phyloP scores from a whole-genome alignment of 768 basidiomycete genomes.

The Suillus spraguei region DNA sequence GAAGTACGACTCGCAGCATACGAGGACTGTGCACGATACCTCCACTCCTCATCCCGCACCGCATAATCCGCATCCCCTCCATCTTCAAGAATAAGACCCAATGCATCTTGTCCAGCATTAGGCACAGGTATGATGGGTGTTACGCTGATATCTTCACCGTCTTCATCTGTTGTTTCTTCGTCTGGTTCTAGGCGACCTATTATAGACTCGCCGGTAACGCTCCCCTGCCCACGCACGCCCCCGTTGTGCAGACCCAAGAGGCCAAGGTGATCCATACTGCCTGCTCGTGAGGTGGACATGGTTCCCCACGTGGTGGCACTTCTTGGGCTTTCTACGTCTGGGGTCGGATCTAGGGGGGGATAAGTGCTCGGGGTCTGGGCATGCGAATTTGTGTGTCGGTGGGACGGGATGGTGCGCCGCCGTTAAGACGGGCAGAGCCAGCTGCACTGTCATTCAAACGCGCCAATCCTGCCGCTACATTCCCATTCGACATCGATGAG shows the following conservation, averaged over 20 bases:
- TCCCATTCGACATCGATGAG: slow-evolving; percentile 16
- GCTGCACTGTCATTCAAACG: slow-evolving; percentile 17
- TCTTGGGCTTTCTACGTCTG: slow-evolving; percentile 30
- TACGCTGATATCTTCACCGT: slow-evolving; percentile 15
- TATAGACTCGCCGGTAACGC: slow-evolving; percentile 20
- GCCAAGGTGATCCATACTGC: slow-evolving; percentile 32
- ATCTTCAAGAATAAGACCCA: slow-evolving; percentile 37
- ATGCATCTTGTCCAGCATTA: slow-evolving; percentile 22
- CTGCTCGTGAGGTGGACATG: slow-evolving; percentile 24
- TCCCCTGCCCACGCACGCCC: slow-evolving; percentile 29
- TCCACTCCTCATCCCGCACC: slow-evolving; percentile 10
- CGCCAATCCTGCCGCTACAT: slow-evolving; percentile 8
- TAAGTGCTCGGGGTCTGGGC: slow-evolving; percentile 5
- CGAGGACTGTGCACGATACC: slow-evolving; percentile 16
- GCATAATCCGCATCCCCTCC: slow-evolving; percentile 20
- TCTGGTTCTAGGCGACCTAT: slow-evolving; percentile 20
- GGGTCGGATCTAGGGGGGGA: slow-evolving; percentile 16
- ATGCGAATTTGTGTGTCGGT: neutral
- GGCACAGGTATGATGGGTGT: slow-evolving; percentile 24
- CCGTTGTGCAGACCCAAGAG: slow-evolving; percentile 35
- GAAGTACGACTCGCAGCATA: slow-evolving; percentile 14
- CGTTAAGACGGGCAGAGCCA: neutral
- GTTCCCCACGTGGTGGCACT: slow-evolving; percentile 41
- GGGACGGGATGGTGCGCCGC: neutral
- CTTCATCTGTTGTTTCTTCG: slow-evolving; percentile 20